A percentile compares a stretch with the other conserved stretches of the same genome.
phyloP scores from a whole-genome alignment of 2,329 filamentous ascomycete species.

The Fusarium drepaniforme region DNA sequence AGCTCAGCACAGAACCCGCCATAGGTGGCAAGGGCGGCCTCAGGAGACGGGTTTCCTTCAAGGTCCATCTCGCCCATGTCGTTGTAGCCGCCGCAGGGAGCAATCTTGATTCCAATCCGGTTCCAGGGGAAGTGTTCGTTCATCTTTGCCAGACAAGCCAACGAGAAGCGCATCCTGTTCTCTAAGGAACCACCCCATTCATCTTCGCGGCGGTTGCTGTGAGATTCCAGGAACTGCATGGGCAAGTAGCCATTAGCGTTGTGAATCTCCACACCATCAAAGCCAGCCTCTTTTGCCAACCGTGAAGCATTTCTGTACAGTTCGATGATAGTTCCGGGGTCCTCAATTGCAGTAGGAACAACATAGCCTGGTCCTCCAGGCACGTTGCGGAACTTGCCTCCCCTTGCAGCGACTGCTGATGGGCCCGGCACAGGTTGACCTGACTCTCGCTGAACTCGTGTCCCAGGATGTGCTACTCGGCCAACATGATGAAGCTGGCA shows the following conservation, averaged over 20 bases:
- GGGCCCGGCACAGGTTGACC: not conserved
- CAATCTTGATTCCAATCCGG: not conserved
- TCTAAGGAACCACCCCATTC: slow-evolving; percentile 60
- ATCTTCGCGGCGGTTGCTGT: slow-evolving; percentile 62
- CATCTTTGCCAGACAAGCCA: not conserved
- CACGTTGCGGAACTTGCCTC: not conserved
- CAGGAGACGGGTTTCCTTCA: not conserved
- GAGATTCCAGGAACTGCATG: slow-evolving; percentile 58
- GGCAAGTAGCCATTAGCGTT: slow-evolving; percentile 69
- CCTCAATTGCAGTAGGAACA: not conserved
- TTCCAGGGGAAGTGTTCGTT: not conserved
- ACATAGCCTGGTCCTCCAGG: not conserved
- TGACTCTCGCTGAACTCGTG: not conserved
- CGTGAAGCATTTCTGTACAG: not conserved
- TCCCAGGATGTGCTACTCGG: not conserved
- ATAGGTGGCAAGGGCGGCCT: not conserved
- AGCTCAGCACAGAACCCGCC: not conserved
- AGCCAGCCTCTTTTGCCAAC: not conserved
- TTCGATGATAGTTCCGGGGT: not conserved
- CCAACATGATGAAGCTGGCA: not conserved
- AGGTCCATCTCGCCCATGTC: not conserved
- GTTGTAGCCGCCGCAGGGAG: not conserved
- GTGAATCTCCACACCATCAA: slow-evolving; percentile 73
- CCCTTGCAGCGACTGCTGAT: not conserved
- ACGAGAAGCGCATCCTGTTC: not conserved